Evolutionary conservation across 1,284 basidiomycete species (phyloP).

Genomic region (Boletus subluridellus): DNA sequence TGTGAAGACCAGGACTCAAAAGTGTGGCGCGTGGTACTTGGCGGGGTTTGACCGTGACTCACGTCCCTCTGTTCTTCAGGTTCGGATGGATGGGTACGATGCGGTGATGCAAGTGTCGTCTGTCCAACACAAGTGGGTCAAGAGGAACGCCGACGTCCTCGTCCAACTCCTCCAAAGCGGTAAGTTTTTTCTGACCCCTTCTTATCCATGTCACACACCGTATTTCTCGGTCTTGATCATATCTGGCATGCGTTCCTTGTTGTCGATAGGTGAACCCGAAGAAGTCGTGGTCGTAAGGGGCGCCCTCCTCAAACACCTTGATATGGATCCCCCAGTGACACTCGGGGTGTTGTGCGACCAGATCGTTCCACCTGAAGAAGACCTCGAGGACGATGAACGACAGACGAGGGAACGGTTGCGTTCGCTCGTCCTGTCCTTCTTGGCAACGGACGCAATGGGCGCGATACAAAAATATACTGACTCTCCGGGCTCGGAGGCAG

Average conservation of each 20-base stretch:
- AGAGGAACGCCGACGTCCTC: constrained; percentile 68
- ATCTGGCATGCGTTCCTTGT: constrained; percentile 8
- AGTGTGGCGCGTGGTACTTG: constrained; percentile 34
- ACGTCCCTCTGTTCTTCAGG: constrained; percentile 39
- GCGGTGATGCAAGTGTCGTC: constrained; percentile 63
- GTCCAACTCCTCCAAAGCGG: constrained; percentile 72
- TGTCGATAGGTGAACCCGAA: constrained; percentile 54
- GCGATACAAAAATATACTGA: constrained; percentile 46
- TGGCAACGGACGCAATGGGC: constrained; percentile 50
- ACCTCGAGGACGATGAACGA: constrained; percentile 55
- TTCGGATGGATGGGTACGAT: constrained; percentile 62
- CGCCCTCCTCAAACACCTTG: constrained; percentile 58
- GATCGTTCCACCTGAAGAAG: constrained; percentile 49
- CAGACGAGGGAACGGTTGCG: constrained; percentile 55
- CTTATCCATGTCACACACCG: not conserved
- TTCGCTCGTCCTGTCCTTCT: constrained; percentile 56
- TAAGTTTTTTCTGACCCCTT: constrained; percentile 36
- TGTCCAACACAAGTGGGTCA: constrained; percentile 56
- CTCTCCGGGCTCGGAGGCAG: constrained; percentile 43
- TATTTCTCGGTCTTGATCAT: constrained; percentile 26
- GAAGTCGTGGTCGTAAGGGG: constrained; percentile 61
- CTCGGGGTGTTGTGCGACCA: constrained; percentile 68
- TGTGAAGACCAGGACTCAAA: constrained; percentile 64
- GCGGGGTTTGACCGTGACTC: constrained; percentile 4
- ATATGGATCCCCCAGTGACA: constrained; percentile 58